Evolutionary conservation across 208 protist species (phyloP).

Genomic region (Phytomonas serpens): DNA sequence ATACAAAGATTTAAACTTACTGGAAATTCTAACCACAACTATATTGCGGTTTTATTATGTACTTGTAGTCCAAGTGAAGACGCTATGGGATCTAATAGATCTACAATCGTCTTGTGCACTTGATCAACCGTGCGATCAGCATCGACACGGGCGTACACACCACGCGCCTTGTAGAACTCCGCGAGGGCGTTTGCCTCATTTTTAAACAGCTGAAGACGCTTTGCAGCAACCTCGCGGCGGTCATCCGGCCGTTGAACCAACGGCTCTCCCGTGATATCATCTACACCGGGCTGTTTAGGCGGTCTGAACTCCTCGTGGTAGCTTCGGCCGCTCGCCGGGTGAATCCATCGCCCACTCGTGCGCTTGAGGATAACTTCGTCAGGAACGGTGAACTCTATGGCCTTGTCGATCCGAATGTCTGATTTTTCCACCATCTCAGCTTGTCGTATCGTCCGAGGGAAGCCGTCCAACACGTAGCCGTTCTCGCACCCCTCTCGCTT

Average conservation of each 20-base stretch:
- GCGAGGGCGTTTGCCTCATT: conserved; percentile 76
- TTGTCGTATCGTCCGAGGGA: conserved; percentile 91
- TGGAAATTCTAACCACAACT: not conserved
- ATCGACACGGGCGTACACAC: conserved; percentile 66
- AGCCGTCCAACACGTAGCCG: conserved; percentile 94
- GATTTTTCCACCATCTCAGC: conserved; percentile 86
- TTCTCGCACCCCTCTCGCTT: conserved; percentile 71
- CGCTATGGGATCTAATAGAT: conserved; percentile 68
- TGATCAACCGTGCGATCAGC: conserved; percentile 61
- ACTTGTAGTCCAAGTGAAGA: conserved; percentile 49
- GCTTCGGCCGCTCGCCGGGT: conserved; percentile 86
- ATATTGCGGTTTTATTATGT: not conserved
- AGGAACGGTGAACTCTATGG: conserved; percentile 86
- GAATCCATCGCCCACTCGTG: conserved; percentile 88
- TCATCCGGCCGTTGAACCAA: conserved; percentile 93
- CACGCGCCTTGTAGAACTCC: conserved; percentile 67
- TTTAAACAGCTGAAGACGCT: conserved; percentile 88
- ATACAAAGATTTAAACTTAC: not conserved
- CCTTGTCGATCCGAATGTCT: conserved; percentile 72
- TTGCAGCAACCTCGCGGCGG: conserved; percentile 77
- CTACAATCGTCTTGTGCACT: conserved; percentile 43
- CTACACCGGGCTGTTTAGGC: conserved; percentile 73
- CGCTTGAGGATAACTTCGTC: conserved; percentile 89
- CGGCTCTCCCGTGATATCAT: conserved; percentile 92
- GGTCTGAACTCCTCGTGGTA: conserved; percentile 92